A percentile compares a stretch with the other conserved stretches of the same genome.
Conservation (phyloP, 768 basidiomycete species). For the Fibroporia radiculosa region DNA sequence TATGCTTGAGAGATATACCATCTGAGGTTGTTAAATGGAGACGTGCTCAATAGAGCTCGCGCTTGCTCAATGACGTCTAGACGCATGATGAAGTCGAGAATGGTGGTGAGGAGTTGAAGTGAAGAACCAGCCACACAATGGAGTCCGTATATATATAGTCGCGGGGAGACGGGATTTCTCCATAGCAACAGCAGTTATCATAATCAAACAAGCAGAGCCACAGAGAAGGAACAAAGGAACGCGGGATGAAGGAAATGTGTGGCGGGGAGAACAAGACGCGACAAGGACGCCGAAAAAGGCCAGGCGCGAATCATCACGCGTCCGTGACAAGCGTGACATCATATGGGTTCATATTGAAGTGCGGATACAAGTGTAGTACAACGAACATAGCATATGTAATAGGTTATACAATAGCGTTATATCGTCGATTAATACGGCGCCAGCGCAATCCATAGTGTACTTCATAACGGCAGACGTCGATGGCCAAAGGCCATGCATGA, state of each 20-base stretch:
- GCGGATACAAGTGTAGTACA: conserved; percentile 1
- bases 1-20: conserved; percentile 5
- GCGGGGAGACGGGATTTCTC: neutral
- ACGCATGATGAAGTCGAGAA: neutral
- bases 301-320: conserved; percentile 1
- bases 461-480: neutral
- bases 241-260: neutral
- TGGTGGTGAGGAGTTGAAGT: neutral
- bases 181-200: neutral
- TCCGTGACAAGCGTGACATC: neutral
- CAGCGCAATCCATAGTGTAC: conserved; percentile 3
- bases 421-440: conserved; percentile 4
- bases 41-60: neutral
- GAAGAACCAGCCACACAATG: neutral
- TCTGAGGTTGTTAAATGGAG: neutral
- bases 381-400: conserved; percentile 2
- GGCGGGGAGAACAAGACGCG: conserved; percentile 1
- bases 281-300: neutral
- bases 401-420: conserved; percentile 4
- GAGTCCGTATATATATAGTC: too few relatives aligned
- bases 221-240: neutral
- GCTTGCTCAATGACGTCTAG: neutral
- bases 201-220: neutral
- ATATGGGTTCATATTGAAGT: neutral
- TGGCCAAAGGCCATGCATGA: neutral